Evolutionary conservation across 2,329 filamentous ascomycete genomes (phyloP), one percentile per base, ranked within the genome.

Genomic region (Xylaria sp.): DNA sequence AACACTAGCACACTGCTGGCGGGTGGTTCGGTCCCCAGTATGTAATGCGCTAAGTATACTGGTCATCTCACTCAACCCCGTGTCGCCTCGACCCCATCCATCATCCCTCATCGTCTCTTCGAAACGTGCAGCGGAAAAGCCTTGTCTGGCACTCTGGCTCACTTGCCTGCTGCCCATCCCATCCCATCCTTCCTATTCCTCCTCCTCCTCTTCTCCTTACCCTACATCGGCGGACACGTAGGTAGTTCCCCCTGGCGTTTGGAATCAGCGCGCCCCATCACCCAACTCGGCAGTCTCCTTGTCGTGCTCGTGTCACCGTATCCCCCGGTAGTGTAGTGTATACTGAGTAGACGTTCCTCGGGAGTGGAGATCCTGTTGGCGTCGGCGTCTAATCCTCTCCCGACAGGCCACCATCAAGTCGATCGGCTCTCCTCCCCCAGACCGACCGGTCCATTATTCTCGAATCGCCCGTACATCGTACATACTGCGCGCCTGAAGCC

Each of bases 61-160:
- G 44, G 65, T 65, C 65, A 68, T 68, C 65, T 68, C 68, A 60
- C 61, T 63, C 10, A 44, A 68, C 68, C 65, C 68, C 68, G 68
- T 68, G 53, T 62, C 66, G 62, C 54, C 65, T 57, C 44, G 56
- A 40, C 68, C 59, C 65, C 65, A 66, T 66, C 49, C 62, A 66
- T 68, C 68, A 66, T 68, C 66, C 65, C 65, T 68, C 68, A 66
- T 70, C 65, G 59, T 70, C 62, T 28, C 63, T 65, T 67, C 60
- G 64, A 70, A 70, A 66, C 66, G 51, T 65, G 40, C 62, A 33
- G 62, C 54, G 36, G 66, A 65, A 59, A 65, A 70, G 68, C 62
- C 68, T 68, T 70, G 65, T 58, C 48, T 63, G 65, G 61, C 48
- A 36, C 17, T 36, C 44, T 64, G 54, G 40, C 48, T 65, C 58